phyloP scores from a whole-genome alignment of 2,329 filamentous ascomycete genomes.

The Tolypocladium tropicale region DNA sequence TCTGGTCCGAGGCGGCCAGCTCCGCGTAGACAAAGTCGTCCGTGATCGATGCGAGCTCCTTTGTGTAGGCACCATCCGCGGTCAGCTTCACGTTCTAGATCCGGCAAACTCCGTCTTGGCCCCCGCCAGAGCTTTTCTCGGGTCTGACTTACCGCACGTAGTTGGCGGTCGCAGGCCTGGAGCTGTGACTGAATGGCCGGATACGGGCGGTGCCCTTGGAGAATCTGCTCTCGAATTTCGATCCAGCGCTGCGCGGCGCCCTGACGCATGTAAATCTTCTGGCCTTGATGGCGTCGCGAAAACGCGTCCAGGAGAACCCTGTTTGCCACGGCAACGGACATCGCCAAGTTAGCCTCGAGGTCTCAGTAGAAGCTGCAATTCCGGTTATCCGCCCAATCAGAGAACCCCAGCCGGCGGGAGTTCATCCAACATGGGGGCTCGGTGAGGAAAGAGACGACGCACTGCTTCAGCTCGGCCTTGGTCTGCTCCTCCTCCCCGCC shows the following conservation, averaged over 20 bases:
- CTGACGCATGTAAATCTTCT: slow-evolving; percentile 55
- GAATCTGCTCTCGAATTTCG: slow-evolving; percentile 39
- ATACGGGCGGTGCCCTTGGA: slow-evolving; percentile 40
- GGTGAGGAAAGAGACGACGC: slow-evolving; percentile 14
- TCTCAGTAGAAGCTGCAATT: not conserved
- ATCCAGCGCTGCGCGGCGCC: slow-evolving; percentile 51
- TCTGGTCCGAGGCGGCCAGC: slow-evolving; percentile 40
- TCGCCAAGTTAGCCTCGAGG: not conserved
- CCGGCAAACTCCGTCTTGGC: not conserved
- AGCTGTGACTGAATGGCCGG: slow-evolving; percentile 38
- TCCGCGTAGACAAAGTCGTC: slow-evolving; percentile 49
- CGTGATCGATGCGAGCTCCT: slow-evolving; percentile 49
- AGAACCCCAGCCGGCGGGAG: not conserved
- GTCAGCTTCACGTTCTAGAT: not conserved
- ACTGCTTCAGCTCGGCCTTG: slow-evolving; percentile 55
- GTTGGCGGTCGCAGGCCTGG: slow-evolving; percentile 42
- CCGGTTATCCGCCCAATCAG: not conserved
- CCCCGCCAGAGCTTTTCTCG: not conserved
- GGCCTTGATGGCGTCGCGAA: slow-evolving; percentile 50
- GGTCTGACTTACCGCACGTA: slow-evolving; percentile 39
- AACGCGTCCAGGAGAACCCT: slow-evolving; percentile 52
- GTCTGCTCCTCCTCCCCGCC: slow-evolving; percentile 49
- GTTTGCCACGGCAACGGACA: not conserved
- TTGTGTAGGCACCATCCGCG: not conserved
- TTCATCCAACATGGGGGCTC: not conserved